Percentiles rank a stretch among this genome's conserved stretches.
Conservation (phyloP, 768 basidiomycete genomes). For the Suillus hirtellus region DNA sequence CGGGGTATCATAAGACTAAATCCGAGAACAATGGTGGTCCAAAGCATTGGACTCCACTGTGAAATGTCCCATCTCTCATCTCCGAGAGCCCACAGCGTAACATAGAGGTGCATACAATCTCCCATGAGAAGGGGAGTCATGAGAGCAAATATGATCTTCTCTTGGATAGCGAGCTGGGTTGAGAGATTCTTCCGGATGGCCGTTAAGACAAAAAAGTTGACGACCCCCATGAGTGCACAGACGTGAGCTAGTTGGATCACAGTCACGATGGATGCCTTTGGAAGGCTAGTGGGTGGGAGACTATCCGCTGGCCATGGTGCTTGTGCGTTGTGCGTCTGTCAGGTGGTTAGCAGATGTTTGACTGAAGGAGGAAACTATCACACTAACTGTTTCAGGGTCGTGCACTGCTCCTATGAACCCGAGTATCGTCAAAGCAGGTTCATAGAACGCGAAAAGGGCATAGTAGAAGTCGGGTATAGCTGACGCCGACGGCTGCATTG, state of each 20-base stretch:
- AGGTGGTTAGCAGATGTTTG: conserved; percentile 10
- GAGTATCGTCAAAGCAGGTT: conserved; percentile 62
- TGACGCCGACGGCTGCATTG: conserved; percentile 48
- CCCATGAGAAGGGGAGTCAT: conserved; percentile 70
- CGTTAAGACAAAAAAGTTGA: conserved; percentile 68
- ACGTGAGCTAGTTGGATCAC: conserved; percentile 77
- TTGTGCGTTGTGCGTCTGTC: conserved; percentile 70
- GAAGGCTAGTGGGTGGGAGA: conserved; percentile 49
- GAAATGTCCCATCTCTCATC: conserved; percentile 61
- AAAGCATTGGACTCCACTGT: conserved; percentile 69
- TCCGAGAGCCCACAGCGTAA: conserved; percentile 79
- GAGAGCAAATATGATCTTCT: conserved; percentile 65
- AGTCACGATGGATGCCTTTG: conserved; percentile 66
- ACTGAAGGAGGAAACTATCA: background rate
- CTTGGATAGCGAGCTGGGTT: conserved; percentile 62
- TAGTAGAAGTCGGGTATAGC: conserved; percentile 76
- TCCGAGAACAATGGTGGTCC: conserved; percentile 64
- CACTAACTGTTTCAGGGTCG: conserved; percentile 63
- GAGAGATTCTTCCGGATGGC: conserved; percentile 61
- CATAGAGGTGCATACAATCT: conserved; percentile 62
- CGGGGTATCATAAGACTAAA: conserved; percentile 68
- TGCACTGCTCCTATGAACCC: conserved; percentile 68
- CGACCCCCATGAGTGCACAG: conserved; percentile 68
- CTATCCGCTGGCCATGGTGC: conserved; percentile 64
- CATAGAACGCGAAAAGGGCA: conserved; percentile 71